These are phyloP conservation scores for Pseudogymnoascus sp. DNA, from an alignment of 2,329 filamentous ascomycete genomes.

Conservation along the genomic window DNA sequence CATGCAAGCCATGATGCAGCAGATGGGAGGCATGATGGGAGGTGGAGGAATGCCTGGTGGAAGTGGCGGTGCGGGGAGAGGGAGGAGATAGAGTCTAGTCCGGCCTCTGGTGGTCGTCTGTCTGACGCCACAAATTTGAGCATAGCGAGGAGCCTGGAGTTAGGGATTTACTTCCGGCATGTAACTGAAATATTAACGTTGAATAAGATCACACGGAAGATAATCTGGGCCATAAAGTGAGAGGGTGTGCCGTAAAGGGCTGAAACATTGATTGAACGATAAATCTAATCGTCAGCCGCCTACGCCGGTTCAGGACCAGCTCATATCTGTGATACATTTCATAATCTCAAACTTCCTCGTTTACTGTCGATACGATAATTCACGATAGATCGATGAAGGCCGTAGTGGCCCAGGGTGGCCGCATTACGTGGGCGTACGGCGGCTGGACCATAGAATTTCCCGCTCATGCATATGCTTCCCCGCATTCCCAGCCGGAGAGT, in stretches of 20 bases:
- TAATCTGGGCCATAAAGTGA: background rate
- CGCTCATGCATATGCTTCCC: background rate
- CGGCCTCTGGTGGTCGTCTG: background rate
- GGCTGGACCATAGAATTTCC: background rate
- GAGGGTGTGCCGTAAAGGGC: background rate
- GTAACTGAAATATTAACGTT: slow-evolving; percentile 3
- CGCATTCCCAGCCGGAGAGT: background rate
- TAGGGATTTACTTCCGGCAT: slow-evolving; percentile 1
- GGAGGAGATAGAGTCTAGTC: slow-evolving; percentile 12
- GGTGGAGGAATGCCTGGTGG: slow-evolving; percentile 41
- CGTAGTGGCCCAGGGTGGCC: background rate
- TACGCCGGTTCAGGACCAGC: background rate
- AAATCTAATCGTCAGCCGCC: background rate
- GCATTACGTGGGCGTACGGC: background rate
- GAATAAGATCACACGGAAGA: background rate
- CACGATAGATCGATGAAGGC: background rate
- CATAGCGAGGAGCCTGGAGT: slow-evolving; percentile 12
- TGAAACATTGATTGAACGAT: background rate
- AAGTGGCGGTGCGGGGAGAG: slow-evolving; percentile 24
- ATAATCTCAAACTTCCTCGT: background rate
- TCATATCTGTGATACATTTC: background rate
- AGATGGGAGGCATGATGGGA: slow-evolving; percentile 46
- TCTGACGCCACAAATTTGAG: background rate
- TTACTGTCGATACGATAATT: background rate
- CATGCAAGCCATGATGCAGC: slow-evolving; percentile 74